Evolutionary conservation across 371 early-diverging fungal species (phyloP), one percentile per base, ranked within the genome.

Genomic region (Fennellomyces sp.): DNA sequence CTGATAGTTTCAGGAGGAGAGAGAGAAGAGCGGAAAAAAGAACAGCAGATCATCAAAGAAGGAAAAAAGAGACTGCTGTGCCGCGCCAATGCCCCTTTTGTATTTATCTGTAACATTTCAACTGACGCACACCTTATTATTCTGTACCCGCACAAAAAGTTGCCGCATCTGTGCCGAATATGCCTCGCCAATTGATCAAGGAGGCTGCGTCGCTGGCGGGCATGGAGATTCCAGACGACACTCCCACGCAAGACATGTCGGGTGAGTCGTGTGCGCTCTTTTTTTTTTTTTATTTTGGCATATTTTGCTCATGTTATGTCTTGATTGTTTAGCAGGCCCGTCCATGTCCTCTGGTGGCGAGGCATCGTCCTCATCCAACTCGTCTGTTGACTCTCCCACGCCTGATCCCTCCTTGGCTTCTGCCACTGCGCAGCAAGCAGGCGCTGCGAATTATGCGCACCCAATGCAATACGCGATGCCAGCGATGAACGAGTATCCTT

Each of bases 191-290:
- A 15, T 38, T 63, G 8, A 63, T 63, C 41, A 35, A 63, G 28
- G 63, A 63, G 41, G 63, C 63, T 7, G 63, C 63, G 0, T 50
- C 63, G 5, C 47, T 63, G 13, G 63, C 63, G 3, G 57, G 57
- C 2, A 52, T 63, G 63, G 19, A 17, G 8, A 6, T 54, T 3
- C 29, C 23, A n/a, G 50, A 25, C 17, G 39, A 15, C 7, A 13
- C 49, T 48, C 5, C 13, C 35, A 21, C 11, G 8, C 17, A 45
- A 23, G n/a, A 26, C 39, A 12, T 29, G n/a, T n/a, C 33, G 28
- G 52, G 52, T 52, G 33, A 31, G 52, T 52, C n/a, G n/a, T n/a
- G n/a, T n/a, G n/a, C n/a, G n/a, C n/a, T n/a, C n/a, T n/a, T n/a
- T n/a, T n/a, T 1, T 27, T 49, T 11, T 49, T 49, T 26, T 27